These are phyloP conservation scores for Colletotrichum endophyticum DNA, from an alignment of 2,329 filamentous ascomycete species.

Conservation along the genomic window DNA sequence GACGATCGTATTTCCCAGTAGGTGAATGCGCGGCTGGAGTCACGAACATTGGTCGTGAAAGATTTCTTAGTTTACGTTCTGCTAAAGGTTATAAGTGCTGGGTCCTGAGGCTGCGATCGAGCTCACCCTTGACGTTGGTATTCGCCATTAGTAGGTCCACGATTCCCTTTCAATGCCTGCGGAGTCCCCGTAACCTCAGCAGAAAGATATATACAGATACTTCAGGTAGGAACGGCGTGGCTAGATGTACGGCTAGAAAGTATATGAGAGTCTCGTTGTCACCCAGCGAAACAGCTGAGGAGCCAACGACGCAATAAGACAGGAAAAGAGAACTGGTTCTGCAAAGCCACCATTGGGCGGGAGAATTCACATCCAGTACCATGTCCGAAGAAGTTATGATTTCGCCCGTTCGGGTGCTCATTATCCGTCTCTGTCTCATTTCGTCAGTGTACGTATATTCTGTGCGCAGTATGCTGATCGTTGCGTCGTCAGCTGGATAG, in stretches of 20 bases:
- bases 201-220: background rate
- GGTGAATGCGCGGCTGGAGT: background rate
- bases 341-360: background rate
- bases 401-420: background rate
- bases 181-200: accelerated
- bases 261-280: background rate
- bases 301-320: background rate
- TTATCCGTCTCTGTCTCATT: background rate
- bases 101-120: background rate
- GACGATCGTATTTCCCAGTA: background rate
- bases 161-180: no score
- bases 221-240: background rate
- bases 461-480: background rate
- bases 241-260: background rate
- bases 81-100: background rate
- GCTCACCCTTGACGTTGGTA: background rate
- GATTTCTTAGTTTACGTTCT: background rate
- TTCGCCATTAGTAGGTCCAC: background rate
- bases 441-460: background rate
- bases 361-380: background rate
- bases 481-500: background rate
- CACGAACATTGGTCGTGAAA: background rate
- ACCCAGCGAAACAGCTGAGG: background rate
- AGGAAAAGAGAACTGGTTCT: background rate
- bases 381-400: background rate